phyloP scores from a whole-genome alignment of 306 rosid species.

The Canavalia gladiata region DNA sequence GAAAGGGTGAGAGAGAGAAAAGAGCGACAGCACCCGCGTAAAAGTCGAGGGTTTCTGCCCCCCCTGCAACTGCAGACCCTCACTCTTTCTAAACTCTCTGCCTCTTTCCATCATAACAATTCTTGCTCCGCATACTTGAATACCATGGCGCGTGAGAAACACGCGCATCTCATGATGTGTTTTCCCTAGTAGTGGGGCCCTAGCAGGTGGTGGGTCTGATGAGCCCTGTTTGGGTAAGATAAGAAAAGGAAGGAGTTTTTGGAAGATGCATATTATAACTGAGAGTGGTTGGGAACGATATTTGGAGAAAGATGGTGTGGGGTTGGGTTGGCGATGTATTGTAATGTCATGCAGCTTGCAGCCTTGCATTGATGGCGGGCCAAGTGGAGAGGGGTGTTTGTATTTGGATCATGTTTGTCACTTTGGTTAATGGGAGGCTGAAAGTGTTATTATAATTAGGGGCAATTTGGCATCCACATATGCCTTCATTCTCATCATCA shows the following conservation, averaged over 20 bases:
- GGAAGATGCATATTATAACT: slow-evolving; percentile 4
- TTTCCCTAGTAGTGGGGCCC: background rate
- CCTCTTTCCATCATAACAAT: background rate
- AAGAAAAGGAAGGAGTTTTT: slow-evolving; percentile 37
- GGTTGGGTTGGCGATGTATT: slow-evolving; percentile 40
- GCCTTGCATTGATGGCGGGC: slow-evolving; percentile 40
- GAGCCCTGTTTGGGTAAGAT: slow-evolving; percentile 19
- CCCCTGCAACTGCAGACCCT: slow-evolving; percentile 7
- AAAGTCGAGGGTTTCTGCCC: slow-evolving; percentile 60
- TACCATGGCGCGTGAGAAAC: accelerated
- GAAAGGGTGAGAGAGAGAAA: slow-evolving; percentile 61
- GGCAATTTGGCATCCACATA: slow-evolving; percentile 38
- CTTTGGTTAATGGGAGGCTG: slow-evolving; percentile 31
- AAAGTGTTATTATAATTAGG: slow-evolving; percentile 41
- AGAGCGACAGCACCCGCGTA: slow-evolving; percentile 55
- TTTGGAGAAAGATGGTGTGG: slow-evolving; percentile 9
- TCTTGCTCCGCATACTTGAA: background rate
- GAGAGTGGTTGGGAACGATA: slow-evolving; percentile 26
- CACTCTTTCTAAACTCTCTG: slow-evolving; percentile 44
- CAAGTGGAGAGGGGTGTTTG: slow-evolving; percentile 45
- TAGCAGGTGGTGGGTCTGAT: slow-evolving; percentile 2
- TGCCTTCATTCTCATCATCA: slow-evolving; percentile 35
- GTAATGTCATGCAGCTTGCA: slow-evolving; percentile 45
- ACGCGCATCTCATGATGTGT: background rate
- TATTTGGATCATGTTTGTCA: slow-evolving; percentile 46